A percentile compares a stretch with the other conserved stretches of the same genome.
These are phyloP conservation scores for Celoporthe dispersa DNA, from an alignment of 2,329 filamentous ascomycete genomes.

Conservation along the genomic window DNA sequence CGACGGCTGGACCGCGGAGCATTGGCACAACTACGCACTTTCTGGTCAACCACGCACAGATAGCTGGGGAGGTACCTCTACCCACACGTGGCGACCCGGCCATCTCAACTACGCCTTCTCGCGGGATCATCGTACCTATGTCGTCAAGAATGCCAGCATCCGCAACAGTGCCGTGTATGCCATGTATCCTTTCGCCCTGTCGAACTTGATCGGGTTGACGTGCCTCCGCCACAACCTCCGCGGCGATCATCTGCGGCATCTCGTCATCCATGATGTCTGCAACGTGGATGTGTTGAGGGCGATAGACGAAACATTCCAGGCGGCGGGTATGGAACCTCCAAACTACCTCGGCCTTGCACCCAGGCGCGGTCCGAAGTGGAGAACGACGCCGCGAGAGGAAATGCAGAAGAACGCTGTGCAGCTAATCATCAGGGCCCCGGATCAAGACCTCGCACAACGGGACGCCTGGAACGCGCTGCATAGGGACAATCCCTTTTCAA, in stretches of 20 bases:
- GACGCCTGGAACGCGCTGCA: not conserved
- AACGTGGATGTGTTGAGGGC: not conserved
- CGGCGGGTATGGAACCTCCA: not conserved
- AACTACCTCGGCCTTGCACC: not conserved
- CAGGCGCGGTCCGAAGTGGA: too few relatives aligned
- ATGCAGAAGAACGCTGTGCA: not conserved
- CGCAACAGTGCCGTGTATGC: not conserved
- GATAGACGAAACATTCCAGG: not conserved
- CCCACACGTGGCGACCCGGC: not conserved
- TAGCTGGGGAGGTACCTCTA: not conserved
- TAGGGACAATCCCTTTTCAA: not conserved
- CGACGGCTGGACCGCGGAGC: not conserved
- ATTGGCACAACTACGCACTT: slow-evolving; percentile 1
- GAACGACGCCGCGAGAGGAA: not conserved
- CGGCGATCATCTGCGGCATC: not conserved
- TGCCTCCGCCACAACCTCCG: not conserved
- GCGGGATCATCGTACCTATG: not conserved
- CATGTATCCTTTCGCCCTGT: slow-evolving; percentile 2
- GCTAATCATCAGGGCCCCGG: not conserved
- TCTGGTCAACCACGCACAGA: not conserved
- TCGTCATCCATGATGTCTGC: not conserved
- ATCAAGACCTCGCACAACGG: not conserved
- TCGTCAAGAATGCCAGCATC: not conserved
- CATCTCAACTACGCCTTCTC: slow-evolving; percentile 5
- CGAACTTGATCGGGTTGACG: slow-evolving; percentile 9